A percentile compares a stretch with the other conserved stretches of the same genome.
Conservation (phyloP, 768 basidiomycete species). For the Sarcodon sp. region DNA sequence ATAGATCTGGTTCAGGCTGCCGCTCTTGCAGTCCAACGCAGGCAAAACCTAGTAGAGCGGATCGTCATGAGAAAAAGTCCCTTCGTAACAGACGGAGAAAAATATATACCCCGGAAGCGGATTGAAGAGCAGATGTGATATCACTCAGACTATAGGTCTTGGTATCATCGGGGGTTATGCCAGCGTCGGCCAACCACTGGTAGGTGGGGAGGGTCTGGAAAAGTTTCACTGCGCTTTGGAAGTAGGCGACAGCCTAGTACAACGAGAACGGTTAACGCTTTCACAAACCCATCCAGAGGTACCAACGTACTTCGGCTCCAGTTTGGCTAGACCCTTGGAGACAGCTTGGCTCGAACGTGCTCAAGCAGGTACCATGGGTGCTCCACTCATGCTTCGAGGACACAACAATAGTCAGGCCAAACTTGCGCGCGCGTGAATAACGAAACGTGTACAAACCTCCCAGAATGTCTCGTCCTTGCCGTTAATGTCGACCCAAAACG, state of each 20-base stretch:
- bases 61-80: no score
- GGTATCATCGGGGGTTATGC: constrained; percentile 53
- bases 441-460: constrained; percentile 31
- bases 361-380: constrained; percentile 50
- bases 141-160: constrained; percentile 44
- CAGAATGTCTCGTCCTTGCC: constrained; percentile 54
- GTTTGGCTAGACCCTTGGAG: constrained; percentile 43
- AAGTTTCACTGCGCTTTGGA: constrained; percentile 40
- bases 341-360: constrained; percentile 47
- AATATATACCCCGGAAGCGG: constrained; percentile 34
- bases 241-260: constrained; percentile 60
- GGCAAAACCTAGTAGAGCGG: constrained; percentile 22
- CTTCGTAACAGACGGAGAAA: neutral
- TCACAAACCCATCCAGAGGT: no score
- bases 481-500: constrained; percentile 48
- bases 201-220: constrained; percentile 67
- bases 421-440: no score
- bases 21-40: constrained; percentile 27
- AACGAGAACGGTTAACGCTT: neutral
- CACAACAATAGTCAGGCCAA: no score
- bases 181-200: constrained; percentile 54
- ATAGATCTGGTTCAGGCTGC: constrained; percentile 29
- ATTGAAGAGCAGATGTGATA: constrained; percentile 40
- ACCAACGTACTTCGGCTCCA: constrained; percentile 40
- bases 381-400: constrained; percentile 51